These are phyloP conservation scores for Ceratobasidium sp. DNA, from an alignment of 1,284 basidiomycete species.

Conservation along the genomic window DNA sequence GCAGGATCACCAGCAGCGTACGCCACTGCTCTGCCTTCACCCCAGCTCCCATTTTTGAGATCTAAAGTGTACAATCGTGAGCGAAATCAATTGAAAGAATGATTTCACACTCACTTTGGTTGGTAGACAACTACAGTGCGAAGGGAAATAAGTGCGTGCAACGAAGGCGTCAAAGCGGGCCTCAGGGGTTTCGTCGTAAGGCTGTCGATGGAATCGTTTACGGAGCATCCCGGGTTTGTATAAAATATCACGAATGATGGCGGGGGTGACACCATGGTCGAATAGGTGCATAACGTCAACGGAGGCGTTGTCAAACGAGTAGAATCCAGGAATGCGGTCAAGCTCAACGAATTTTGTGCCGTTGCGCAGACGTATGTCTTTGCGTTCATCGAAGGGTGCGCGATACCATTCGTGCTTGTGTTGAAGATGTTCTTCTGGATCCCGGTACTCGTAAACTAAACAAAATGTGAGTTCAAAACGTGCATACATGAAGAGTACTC, in stretches of 20 bases:
- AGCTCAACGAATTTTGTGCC: not conserved
- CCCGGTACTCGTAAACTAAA: not conserved
- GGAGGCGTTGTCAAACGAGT: not conserved
- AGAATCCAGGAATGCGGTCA: not conserved
- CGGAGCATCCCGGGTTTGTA: not conserved
- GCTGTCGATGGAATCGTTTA: not conserved
- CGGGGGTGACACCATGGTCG: not conserved
- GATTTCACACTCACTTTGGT: not conserved
- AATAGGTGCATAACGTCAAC: slow-evolving; percentile 11
- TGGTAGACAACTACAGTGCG: not conserved
- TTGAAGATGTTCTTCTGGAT: not conserved
- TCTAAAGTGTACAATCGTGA: not conserved
- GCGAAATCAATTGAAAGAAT: not conserved
- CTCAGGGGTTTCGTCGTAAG: not conserved
- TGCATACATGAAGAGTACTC: not conserved
- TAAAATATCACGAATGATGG: not conserved
- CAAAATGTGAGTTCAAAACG: not conserved
- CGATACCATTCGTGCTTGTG: not conserved
- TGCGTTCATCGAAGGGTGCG: not conserved
- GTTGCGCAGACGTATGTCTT: not conserved
- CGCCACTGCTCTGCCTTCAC: slow-evolving; percentile 15
- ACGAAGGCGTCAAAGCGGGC: not conserved
- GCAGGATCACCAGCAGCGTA: not conserved
- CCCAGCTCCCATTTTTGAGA: not conserved
- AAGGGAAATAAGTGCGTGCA: slow-evolving; percentile 1